phyloP scores from a whole-genome alignment of 164 flowering plant species.

The Vitis riparia region DNA sequence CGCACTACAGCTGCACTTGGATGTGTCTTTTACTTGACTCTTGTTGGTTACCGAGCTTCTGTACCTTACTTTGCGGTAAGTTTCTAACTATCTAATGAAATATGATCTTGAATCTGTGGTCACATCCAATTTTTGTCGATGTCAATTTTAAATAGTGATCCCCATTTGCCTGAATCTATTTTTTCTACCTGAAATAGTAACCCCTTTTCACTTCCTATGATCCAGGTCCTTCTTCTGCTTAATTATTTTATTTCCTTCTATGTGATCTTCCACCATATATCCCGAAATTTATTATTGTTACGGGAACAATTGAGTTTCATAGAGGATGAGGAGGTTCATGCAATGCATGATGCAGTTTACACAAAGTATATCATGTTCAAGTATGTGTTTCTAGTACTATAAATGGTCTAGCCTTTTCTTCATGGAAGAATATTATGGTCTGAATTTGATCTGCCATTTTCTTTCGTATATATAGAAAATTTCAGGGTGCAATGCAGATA shows the following conservation, averaged over 20 bases:
- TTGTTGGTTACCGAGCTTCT: constrained; percentile 83
- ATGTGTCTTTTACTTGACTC: constrained; percentile 77
- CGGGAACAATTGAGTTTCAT: constrained; percentile 64
- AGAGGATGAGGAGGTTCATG: constrained; percentile 62
- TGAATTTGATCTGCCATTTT: neutral
- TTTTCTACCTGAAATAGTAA: constrained; percentile 7
- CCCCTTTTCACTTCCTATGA: constrained; percentile 11
- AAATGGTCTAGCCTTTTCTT: neutral
- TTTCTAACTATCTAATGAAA: constrained; percentile 6
- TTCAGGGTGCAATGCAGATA: constrained; percentile 82
- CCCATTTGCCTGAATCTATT: neutral
- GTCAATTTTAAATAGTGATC: neutral
- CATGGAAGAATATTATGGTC: neutral
- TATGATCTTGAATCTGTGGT: constrained; percentile 1
- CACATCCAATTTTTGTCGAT: neutral
- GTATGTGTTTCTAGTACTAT: constrained; percentile 37
- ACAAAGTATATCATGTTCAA: constrained; percentile 82
- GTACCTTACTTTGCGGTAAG: constrained; percentile 90
- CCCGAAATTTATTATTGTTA: constrained; percentile 60
- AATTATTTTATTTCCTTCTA: constrained; percentile 72
- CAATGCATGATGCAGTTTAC: constrained; percentile 72
- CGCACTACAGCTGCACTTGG: constrained; percentile 75
- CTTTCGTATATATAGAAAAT: constrained; percentile 61
- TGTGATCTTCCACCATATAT: constrained; percentile 71
- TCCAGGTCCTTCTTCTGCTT: constrained; percentile 74